Evolutionary conservation across 2,329 filamentous ascomycete genomes (phyloP), one percentile per base, ranked within the genome.

Genomic region (Apiospora rasikravindrae): DNA sequence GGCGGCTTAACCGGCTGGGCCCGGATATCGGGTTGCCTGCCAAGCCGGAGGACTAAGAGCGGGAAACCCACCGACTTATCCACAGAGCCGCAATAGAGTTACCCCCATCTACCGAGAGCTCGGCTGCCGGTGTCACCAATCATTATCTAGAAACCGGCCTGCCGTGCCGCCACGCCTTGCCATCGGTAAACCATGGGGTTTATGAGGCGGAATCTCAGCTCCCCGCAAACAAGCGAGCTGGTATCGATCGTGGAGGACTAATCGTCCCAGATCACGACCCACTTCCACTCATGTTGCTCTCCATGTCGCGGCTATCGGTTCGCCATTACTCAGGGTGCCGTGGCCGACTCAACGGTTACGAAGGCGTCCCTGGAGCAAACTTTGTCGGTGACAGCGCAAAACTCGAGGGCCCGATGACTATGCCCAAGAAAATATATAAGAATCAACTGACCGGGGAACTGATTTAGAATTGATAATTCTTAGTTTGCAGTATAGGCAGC

Each of bases 51-150:
- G 33, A 29, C 22, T 64, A 64, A 40, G 19, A 14, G 22, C 57
- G 57, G 57, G 57, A 64, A 64, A 64, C 57, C 57, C 57, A 64
- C 33, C 57, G 57, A 13, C 19, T 64, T 40, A 64, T 64, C 19
- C 57, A 64, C 57, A 64, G 57, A 64, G 57, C 57, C 57, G 57
- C 57, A 64, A 64, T n/a, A 40, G 57, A 22, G 33, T 6, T 4
- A n/a, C 8, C 4, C 33, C 29, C 16, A 11, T 13, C 57, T 64
- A 24, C 57, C 53, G 53, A 40, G 24, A n/a, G 22, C 8, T 22
- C 57, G 57, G 57, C 33, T 40, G 57, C 57, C 57, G 57, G 33
- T 40, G 26, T 40, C 33, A 64, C 57, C 57, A 22, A 37, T n/a
- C 33, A n/a, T 40, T 13, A 4, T 33, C 19, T 40, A n/a, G n/a